phyloP scores from a whole-genome alignment of 1,284 basidiomycete genomes.

The Xerocomus minutiporus region DNA sequence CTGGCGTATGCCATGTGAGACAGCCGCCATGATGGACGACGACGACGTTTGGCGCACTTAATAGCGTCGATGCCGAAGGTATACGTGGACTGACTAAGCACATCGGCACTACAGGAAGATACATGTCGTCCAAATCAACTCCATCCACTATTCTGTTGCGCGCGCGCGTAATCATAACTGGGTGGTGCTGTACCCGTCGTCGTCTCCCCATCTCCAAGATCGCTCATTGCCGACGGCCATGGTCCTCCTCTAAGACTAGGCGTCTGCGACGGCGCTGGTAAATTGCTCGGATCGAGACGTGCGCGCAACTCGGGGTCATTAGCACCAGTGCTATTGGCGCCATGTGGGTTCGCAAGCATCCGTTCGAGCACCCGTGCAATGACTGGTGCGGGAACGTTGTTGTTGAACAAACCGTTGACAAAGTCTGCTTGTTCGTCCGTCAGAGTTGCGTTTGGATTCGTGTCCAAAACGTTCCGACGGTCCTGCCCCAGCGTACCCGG shows the following conservation, averaged over 20 bases:
- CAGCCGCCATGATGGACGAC: conserved; percentile 15
- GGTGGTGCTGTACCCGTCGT: no score
- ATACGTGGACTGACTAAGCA: conserved; percentile 17
- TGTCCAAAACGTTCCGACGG: not conserved
- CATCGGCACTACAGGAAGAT: not conserved
- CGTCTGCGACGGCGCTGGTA: not conserved
- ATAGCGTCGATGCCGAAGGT: not conserved
- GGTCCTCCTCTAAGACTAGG: not conserved
- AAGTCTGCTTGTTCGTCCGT: not conserved
- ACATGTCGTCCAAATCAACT: not conserved
- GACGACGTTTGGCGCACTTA: not conserved
- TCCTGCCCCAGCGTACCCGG: not conserved
- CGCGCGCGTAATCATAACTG: not conserved
- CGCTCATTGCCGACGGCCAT: not conserved
- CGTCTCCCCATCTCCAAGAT: not conserved
- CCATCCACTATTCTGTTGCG: no score
- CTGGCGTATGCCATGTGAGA: conserved; percentile 27
- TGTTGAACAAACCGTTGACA: not conserved
- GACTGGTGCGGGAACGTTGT: not conserved
- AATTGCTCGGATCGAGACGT: not conserved
- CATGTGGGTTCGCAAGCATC: not conserved
- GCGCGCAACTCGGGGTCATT: not conserved
- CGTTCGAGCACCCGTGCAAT: not conserved
- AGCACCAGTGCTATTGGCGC: not conserved
- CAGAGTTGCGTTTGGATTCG: no score